Percentiles rank a stretch among this genome's conserved stretches.
Evolutionary conservation across 2,329 filamentous ascomycete species (phyloP).

Genomic region (Teratosphaeria epicoccoides): DNA sequence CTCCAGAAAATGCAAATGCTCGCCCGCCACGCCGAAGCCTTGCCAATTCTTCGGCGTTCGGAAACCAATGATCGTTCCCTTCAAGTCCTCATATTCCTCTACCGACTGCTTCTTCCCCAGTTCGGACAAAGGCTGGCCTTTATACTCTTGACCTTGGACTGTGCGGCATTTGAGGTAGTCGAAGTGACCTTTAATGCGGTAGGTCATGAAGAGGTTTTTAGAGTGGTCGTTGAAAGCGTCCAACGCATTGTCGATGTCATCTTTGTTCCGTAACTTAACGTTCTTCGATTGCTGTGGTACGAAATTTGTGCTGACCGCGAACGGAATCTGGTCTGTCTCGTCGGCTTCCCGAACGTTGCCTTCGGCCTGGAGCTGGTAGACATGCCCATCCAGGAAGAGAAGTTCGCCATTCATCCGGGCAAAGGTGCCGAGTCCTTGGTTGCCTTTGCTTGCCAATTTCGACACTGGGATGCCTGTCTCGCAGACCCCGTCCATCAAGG

Average conservation of each 20-base stretch:
- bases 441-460: constrained; percentile 37
- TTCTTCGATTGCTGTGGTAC: constrained; percentile 18
- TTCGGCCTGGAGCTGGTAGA: constrained; percentile 33
- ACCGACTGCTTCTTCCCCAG: constrained; percentile 32
- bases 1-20: constrained; percentile 34
- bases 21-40: constrained; percentile 32
- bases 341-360: constrained; percentile 26
- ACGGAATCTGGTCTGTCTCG: constrained; percentile 29
- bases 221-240: constrained; percentile 18
- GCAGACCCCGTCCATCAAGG: constrained; percentile 36
- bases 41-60: constrained; percentile 31
- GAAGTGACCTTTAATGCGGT: constrained; percentile 22
- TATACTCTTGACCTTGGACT: constrained; percentile 24
- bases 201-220: constrained; percentile 26
- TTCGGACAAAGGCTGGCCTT: constrained; percentile 24
- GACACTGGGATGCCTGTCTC: constrained; percentile 38
- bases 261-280: constrained; percentile 16
- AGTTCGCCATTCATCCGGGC: constrained; percentile 35
- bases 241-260: constrained; percentile 18
- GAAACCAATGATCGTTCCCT: constrained; percentile 35
- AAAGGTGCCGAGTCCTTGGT: constrained; percentile 42
- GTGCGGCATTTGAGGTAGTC: constrained; percentile 24
- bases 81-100: constrained; percentile 26
- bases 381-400: constrained; percentile 31
- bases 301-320: constrained; percentile 27